Percentiles rank a stretch among this genome's conserved stretches.
phyloP scores from a whole-genome alignment of 2,329 filamentous ascomycete species.

The Cytospora schulzeri region DNA sequence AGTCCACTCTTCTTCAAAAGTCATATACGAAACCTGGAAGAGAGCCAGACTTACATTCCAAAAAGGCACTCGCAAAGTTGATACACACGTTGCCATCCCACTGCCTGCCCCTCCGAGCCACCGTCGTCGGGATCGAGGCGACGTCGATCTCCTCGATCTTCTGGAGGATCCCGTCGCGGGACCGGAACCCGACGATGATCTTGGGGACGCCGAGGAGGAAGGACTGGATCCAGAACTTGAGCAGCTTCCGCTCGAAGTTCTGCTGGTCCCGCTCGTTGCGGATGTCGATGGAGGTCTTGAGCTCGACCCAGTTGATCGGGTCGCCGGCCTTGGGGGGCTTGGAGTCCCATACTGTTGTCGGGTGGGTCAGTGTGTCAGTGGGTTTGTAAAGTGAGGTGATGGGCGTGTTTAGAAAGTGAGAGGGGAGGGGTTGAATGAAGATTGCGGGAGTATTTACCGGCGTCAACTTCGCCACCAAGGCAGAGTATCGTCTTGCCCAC shows the following conservation, averaged over 20 bases:
- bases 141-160: conserved; percentile 80
- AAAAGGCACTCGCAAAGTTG: conserved; percentile 78
- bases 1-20: neutral
- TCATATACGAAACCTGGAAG: neutral
- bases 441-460: conserved; percentile 54
- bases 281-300: conserved; percentile 85
- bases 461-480: conserved; percentile 92
- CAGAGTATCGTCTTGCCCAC: conserved; percentile 76
- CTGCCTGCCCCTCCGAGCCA: conserved; percentile 66
- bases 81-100: conserved; percentile 97
- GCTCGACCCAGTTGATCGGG: conserved; percentile 89
- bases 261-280: conserved; percentile 66
- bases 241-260: conserved; percentile 84
- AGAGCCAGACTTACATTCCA: conserved; percentile 65
- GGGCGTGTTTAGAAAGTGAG: neutral
- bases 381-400: neutral
- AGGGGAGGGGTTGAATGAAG: conserved; percentile 7
- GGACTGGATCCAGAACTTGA: conserved; percentile 96
- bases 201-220: conserved; percentile 91
- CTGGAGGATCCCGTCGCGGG: conserved; percentile 68
- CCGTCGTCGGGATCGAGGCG: conserved; percentile 73
- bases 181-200: conserved; percentile 88
- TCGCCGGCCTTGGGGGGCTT: conserved; percentile 67
- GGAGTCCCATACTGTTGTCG: conserved; percentile 71
- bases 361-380: neutral